Evolutionary conservation across 1,284 basidiomycete species (phyloP), one percentile per base, ranked within the genome.

Genomic region (Ganoderma resinaceum): DNA sequence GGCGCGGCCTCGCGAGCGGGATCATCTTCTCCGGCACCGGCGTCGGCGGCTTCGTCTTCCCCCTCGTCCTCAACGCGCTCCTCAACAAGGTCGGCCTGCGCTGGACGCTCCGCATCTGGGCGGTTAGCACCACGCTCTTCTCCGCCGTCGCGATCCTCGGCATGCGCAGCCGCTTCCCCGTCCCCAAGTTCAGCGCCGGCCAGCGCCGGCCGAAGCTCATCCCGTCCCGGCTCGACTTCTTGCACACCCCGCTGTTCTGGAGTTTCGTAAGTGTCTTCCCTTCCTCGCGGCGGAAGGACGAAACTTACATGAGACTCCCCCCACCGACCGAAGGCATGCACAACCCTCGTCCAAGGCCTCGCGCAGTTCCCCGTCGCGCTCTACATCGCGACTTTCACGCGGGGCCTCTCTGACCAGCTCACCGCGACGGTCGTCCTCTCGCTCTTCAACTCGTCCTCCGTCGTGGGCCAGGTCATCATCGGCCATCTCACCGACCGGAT

Each of bases 281-380:
- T 7, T 11, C 18, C 6, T 38, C 11, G 55, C 42, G 31, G 29
- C 26, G 14, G 16, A 33, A 33, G 11, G 4, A 0, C 20, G 20
- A n/a, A 18, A 49, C 26, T 58, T 37, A 23, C 26, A 3, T 38
- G 7, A 35, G 11, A 18, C 49, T 46, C 4, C 46, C 46, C 46
- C 18, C 2, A 16, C 18, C 42, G 1, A 43, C 18, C 18, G 42
- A 49, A 76, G 76, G 55, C 67, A 0, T 53, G 68, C 9, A 73
- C 75, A 29, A 72, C 68, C 43, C 60, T 74, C 40, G 64, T 78
- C 12, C 76, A 78, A 60, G 76, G 76, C 16, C 63, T 78, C 16
- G 75, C 75, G 1, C 77, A 74, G 61, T 77, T 77, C 73, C 76
- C 76, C 9, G 77, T 77, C 18, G 77, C 76, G 20, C 71, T 77